These are phyloP conservation scores for Zychaea mexicana DNA, from an alignment of 371 early-diverging fungal species.

Conservation along the genomic window DNA sequence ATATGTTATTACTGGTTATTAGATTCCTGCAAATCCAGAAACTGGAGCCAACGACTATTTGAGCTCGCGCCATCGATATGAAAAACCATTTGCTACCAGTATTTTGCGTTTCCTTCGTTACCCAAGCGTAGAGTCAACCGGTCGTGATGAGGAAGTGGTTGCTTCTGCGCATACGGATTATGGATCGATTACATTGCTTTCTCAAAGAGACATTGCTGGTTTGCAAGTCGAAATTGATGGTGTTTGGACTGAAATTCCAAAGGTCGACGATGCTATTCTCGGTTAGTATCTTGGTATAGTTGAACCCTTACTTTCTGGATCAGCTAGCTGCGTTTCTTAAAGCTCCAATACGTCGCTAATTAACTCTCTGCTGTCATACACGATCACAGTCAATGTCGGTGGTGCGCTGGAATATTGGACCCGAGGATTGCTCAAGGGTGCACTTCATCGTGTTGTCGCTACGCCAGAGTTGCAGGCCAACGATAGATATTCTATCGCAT, in stretches of 20 bases:
- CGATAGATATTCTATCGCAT: constrained; percentile 64
- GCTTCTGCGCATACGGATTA: constrained; percentile 54
- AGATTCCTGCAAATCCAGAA: constrained; percentile 1
- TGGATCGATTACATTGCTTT: constrained; percentile 61
- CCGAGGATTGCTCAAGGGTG: constrained; percentile 57
- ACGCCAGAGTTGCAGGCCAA: constrained; percentile 34
- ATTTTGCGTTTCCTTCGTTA: constrained; percentile 58
- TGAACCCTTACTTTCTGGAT: background rate
- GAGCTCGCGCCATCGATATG: constrained; percentile 51
- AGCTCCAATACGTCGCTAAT: background rate
- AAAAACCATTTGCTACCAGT: constrained; percentile 31
- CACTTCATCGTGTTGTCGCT: constrained; percentile 64
- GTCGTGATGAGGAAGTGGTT: constrained; percentile 21
- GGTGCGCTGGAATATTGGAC: constrained; percentile 71
- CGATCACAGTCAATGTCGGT: constrained; percentile 56
- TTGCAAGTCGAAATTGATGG: constrained; percentile 48
- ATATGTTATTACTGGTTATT: too few relatives aligned
- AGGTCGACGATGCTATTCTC: constrained; percentile 50
- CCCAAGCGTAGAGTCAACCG: constrained; percentile 44
- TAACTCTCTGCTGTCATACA: background rate
- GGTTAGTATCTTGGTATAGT: background rate
- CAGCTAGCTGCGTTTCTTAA: too few relatives aligned
- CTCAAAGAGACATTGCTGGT: constrained; percentile 63
- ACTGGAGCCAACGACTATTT: constrained; percentile 60
- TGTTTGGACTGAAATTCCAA: constrained; percentile 55